phyloP scores from a whole-genome alignment of 2,329 filamentous ascomycete species.

The Ophiocordyceps sinensis region DNA sequence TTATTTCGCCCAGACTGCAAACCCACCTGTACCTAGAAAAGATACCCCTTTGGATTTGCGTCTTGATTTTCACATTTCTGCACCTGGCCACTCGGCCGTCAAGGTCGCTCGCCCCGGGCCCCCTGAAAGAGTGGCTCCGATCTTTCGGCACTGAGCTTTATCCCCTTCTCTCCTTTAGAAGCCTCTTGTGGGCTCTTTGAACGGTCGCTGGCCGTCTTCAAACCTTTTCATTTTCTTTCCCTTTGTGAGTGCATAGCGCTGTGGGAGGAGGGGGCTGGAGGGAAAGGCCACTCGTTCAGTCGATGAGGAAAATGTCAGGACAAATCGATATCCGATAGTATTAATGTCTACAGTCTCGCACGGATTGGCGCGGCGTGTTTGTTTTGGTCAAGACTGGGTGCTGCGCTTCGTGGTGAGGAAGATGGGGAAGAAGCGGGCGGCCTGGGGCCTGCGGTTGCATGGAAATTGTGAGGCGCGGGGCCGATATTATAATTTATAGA shows the following conservation, averaged over 20 bases:
- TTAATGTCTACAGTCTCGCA: slow-evolving; percentile 3
- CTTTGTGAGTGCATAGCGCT: slow-evolving; percentile 7
- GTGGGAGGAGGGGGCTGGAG: background rate
- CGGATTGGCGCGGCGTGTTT: background rate
- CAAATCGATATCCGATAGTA: slow-evolving; percentile 5
- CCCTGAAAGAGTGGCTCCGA: background rate
- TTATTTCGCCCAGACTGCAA: slow-evolving; percentile 11
- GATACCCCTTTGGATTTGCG: slow-evolving; percentile 23
- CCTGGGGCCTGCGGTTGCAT: slow-evolving; percentile 1
- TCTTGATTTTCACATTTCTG: slow-evolving; percentile 3
- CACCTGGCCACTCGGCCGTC: background rate
- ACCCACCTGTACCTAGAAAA: slow-evolving; percentile 15
- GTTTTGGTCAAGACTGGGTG: background rate
- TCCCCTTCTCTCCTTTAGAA: no score
- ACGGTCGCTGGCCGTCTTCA: background rate
- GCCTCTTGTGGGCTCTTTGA: no score
- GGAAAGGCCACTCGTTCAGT: background rate
- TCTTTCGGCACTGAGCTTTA: background rate
- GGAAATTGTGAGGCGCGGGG: no score
- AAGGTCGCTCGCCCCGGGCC: background rate
- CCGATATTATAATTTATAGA: slow-evolving; percentile 12
- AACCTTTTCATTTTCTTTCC: slow-evolving; percentile 2
- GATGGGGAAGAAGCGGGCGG: background rate
- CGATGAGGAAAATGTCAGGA: background rate
- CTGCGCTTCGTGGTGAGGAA: background rate